A percentile compares a stretch with the other conserved stretches of the same genome.
Conservation (phyloP, 768 basidiomycete genomes). For the Phylloporus arenicola region DNA sequence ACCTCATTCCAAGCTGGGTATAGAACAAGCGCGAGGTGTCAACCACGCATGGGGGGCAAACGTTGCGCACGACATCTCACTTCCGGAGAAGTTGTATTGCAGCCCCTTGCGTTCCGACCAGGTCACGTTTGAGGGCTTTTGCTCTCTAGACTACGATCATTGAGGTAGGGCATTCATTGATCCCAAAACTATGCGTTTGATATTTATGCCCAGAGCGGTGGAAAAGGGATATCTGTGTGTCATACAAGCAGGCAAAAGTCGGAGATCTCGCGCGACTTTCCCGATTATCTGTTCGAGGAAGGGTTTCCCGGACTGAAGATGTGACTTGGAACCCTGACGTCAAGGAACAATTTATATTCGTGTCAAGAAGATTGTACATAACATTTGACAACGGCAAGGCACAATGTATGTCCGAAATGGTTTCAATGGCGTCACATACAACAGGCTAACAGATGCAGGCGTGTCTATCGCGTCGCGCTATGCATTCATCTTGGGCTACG, state of each 20-base stretch:
- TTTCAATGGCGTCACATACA: not conserved
- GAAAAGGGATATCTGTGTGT: conserved; percentile 67
- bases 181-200: not conserved
- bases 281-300: conserved; percentile 48
- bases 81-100: conserved; percentile 52
- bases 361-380: conserved; percentile 48
- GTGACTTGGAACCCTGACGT: conserved; percentile 49
- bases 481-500: conserved; percentile 32
- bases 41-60: conserved; percentile 47
- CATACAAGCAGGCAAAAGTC: conserved; percentile 53
- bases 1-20: conserved; percentile 44
- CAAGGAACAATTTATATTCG: conserved; percentile 50
- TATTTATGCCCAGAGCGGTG: conserved; percentile 46
- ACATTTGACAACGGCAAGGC: conserved; percentile 41
- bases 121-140: conserved; percentile 45
- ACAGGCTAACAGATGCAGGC: conserved; percentile 32
- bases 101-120: conserved; percentile 58
- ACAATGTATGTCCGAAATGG: conserved; percentile 39
- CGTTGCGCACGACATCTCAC: conserved; percentile 35
- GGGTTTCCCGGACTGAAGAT: conserved; percentile 61
- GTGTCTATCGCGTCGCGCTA: conserved; percentile 65
- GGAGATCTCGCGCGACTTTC: conserved; percentile 44
- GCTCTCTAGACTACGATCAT: conserved; percentile 39
- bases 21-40: conserved; percentile 47
- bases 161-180: conserved; percentile 40